Evolutionary conservation across 2,329 filamentous ascomycete species (phyloP).

Genomic region (Colletotrichum shisoi): DNA sequence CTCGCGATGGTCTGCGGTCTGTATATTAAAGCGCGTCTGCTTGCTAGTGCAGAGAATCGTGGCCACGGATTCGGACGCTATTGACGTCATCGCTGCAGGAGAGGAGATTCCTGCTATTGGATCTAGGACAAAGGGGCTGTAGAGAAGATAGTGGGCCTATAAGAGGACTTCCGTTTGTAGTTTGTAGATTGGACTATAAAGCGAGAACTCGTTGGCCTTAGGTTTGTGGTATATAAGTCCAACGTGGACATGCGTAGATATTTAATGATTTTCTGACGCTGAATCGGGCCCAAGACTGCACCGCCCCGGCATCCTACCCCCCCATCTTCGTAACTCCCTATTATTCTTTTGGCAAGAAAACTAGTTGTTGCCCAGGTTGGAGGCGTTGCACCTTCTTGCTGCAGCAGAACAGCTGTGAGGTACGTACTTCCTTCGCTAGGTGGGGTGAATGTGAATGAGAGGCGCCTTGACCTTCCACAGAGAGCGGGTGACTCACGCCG

Average conservation of each 20-base stretch:
- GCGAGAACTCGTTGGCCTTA: no score
- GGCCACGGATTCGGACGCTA: conserved; percentile 59
- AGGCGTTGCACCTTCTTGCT: conserved; percentile 12
- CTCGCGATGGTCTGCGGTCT: conserved; percentile 63
- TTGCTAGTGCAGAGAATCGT: conserved; percentile 70
- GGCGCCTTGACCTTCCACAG: neutral
- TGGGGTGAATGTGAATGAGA: neutral
- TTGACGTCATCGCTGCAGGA: conserved; percentile 54
- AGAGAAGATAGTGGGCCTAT: neutral
- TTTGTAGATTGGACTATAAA: no score
- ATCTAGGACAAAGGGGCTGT: neutral
- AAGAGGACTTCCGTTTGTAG: no score
- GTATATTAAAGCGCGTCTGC: conserved; percentile 71
- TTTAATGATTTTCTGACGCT: no score
- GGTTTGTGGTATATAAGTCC: no score
- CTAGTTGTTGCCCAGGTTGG: neutral
- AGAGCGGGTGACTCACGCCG: conserved; percentile 37
- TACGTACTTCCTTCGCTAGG: conserved; percentile 1
- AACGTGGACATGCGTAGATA: no score
- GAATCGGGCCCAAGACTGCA: neutral
- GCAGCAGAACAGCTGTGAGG: neutral
- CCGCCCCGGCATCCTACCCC: neutral
- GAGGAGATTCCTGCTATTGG: no score
- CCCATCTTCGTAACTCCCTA: neutral
- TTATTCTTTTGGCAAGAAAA: neutral